These are phyloP conservation scores for Thraustochytrium striatum DNA, from an alignment of 352 stramenopile genomes.

Conservation along the genomic window DNA sequence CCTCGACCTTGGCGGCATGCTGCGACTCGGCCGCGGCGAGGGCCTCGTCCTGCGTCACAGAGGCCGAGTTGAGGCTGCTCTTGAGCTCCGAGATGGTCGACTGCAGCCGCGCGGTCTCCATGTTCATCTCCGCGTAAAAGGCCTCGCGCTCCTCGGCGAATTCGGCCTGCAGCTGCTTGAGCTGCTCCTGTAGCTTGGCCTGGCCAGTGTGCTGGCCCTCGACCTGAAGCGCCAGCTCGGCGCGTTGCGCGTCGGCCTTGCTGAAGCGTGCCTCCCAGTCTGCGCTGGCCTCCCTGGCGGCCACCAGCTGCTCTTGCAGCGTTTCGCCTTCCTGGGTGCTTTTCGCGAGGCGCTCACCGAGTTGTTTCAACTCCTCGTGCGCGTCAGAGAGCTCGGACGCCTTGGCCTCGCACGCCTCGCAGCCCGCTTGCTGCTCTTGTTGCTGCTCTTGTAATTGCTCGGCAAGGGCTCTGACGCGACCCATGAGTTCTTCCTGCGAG, in stretches of 20 bases:
- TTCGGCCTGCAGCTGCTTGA: not conserved
- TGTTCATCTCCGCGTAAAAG: not conserved
- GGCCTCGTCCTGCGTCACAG: not conserved
- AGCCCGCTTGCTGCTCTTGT: not conserved
- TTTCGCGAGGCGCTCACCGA: not conserved
- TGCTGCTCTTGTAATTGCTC: constrained; percentile 7
- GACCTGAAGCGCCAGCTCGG: not conserved
- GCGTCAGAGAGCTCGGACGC: not conserved
- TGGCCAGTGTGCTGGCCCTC: not conserved
- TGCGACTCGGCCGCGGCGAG: not conserved
- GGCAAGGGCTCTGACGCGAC: constrained; percentile 7
- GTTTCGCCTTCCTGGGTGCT: not conserved
- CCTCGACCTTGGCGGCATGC: not conserved
- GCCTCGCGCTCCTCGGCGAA: not conserved
- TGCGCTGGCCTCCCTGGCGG: not conserved
- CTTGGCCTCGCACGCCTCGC: constrained; percentile 17
- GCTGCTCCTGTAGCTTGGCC: not conserved
- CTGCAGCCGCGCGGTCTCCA: not conserved
- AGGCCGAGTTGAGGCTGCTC: not conserved
- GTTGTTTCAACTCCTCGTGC: not conserved
- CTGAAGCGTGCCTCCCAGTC: not conserved
- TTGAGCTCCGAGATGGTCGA: constrained; percentile 3
- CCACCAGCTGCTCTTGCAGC: not conserved
- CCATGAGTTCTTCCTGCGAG: not conserved
- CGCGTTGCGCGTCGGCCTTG: not conserved